Percentiles rank a stretch among this genome's conserved stretches.
Conservation (phyloP, 2,329 filamentous ascomycete species). For the Alternaria arbusti region DNA sequence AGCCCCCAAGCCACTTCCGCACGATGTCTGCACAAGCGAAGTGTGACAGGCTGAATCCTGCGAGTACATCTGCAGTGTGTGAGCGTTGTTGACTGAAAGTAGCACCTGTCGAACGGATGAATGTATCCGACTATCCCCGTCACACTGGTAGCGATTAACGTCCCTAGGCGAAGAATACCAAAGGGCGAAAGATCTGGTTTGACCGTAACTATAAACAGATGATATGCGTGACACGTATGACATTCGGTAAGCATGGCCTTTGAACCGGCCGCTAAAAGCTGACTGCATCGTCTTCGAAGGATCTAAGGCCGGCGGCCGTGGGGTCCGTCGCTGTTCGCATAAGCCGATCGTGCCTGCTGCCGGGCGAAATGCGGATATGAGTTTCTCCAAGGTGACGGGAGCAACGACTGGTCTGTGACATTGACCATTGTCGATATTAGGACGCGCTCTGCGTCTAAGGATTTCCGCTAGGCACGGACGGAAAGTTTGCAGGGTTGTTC, state of each 20-base stretch:
- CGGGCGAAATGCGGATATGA: conserved; percentile 2
- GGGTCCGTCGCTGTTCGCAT: conserved; percentile 24
- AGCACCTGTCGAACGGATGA: background rate
- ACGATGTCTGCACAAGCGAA: background rate
- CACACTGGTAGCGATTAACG: background rate
- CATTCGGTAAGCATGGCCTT: conserved; percentile 20
- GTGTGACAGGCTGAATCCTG: background rate
- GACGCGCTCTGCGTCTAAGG: conserved; percentile 24
- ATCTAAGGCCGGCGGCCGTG: conserved; percentile 29
- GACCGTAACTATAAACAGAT: background rate
- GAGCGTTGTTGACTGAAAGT: background rate
- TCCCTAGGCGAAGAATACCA: background rate
- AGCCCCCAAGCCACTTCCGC: background rate
- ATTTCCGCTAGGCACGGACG: conserved; percentile 75
- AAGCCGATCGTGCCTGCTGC: conserved; percentile 19
- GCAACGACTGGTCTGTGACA: background rate
- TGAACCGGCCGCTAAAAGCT: conserved; percentile 39
- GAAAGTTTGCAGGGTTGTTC: conserved; percentile 80
- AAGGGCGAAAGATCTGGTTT: background rate
- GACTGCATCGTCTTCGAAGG: conserved; percentile 37
- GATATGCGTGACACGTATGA: conserved; percentile 3
- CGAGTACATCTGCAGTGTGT: background rate
- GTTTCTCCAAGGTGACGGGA: background rate
- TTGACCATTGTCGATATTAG: background rate
- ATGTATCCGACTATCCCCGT: background rate